These are phyloP conservation scores for Fusarium secorum DNA, from an alignment of 2,329 filamentous ascomycete genomes.

Conservation along the genomic window DNA sequence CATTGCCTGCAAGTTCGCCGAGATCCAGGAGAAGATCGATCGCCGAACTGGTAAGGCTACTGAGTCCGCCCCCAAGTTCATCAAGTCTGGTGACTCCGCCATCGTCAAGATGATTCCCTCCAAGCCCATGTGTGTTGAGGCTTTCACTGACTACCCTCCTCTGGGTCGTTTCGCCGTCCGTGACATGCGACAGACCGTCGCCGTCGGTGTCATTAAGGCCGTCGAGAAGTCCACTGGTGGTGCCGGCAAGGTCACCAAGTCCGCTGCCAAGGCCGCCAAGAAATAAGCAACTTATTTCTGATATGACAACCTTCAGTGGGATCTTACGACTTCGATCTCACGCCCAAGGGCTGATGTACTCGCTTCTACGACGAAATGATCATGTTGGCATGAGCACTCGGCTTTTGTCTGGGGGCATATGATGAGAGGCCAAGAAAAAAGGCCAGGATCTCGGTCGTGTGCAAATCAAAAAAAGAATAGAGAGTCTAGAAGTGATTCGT, in stretches of 20 bases:
- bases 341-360: slow-evolving; percentile 48
- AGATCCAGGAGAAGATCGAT: slow-evolving; percentile 99
- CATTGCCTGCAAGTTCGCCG: slow-evolving; percentile 99
- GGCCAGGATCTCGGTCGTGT: slow-evolving; percentile 54
- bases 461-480: slow-evolving; percentile 58
- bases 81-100: slow-evolving; percentile 99
- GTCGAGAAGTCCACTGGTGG: slow-evolving; percentile 70
- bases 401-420: slow-evolving; percentile 53
- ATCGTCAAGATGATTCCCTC: slow-evolving; percentile 99
- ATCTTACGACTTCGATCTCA: slow-evolving; percentile 38
- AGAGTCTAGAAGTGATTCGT: slow-evolving; percentile 57
- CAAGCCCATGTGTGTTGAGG: slow-evolving; percentile 99
- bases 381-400: slow-evolving; percentile 55
- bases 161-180: slow-evolving; percentile 99
- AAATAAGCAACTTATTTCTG: slow-evolving; percentile 64
- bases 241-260: slow-evolving; percentile 74
- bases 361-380: slow-evolving; percentile 58
- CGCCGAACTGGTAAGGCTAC: slow-evolving; percentile 99
- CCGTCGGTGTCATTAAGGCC: slow-evolving; percentile 94
- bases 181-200: slow-evolving; percentile 94
- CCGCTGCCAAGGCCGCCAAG: slow-evolving; percentile 77
- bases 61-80: slow-evolving; percentile 95
- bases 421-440: slow-evolving; percentile 53
- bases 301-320: slow-evolving; percentile 37
- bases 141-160: slow-evolving; percentile 99